These are phyloP conservation scores for Hibiscus syriacus DNA, from an alignment of 345 rosid species.

Conservation along the genomic window DNA sequence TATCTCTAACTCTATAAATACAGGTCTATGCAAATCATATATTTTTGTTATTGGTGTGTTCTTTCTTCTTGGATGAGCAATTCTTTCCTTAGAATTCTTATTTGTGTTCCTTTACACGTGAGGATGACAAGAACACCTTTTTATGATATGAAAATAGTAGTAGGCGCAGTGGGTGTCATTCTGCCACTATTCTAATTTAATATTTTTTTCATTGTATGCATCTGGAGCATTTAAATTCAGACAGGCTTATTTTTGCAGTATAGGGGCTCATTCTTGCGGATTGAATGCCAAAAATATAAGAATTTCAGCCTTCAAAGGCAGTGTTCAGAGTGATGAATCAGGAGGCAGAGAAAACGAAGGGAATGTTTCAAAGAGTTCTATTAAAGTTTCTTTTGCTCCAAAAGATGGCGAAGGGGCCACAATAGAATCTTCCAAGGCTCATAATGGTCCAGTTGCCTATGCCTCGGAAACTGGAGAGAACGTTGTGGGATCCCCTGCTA, in stretches of 20 bases:
- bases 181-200: too few species aligned
- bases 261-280: slow-evolving; percentile 41
- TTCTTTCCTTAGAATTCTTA: neutral
- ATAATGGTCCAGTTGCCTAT: slow-evolving; percentile 51
- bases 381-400: slow-evolving; percentile 59
- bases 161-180: neutral
- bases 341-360: slow-evolving; percentile 44
- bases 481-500: slow-evolving; percentile 55
- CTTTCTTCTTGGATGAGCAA: neutral
- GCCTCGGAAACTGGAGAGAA: slow-evolving; percentile 52
- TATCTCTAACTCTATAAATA: neutral
- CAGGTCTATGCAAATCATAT: neutral
- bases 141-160: neutral
- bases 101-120: neutral
- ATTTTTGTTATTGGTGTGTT: neutral
- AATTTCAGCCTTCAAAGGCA: slow-evolving; percentile 81
- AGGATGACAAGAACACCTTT: neutral
- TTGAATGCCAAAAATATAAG: slow-evolving; percentile 44
- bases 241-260: slow-evolving; percentile 44
- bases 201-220: neutral
- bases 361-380: slow-evolving; percentile 46
- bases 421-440: slow-evolving; percentile 52
- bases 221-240: slow-evolving; percentile 18
- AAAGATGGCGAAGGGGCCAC: slow-evolving; percentile 50
- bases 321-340: too few species aligned